Evolutionary conservation across 805 yeast genomes (phyloP), one percentile per base, ranked within the genome.

Genomic region (Myxozyma sirexii): DNA sequence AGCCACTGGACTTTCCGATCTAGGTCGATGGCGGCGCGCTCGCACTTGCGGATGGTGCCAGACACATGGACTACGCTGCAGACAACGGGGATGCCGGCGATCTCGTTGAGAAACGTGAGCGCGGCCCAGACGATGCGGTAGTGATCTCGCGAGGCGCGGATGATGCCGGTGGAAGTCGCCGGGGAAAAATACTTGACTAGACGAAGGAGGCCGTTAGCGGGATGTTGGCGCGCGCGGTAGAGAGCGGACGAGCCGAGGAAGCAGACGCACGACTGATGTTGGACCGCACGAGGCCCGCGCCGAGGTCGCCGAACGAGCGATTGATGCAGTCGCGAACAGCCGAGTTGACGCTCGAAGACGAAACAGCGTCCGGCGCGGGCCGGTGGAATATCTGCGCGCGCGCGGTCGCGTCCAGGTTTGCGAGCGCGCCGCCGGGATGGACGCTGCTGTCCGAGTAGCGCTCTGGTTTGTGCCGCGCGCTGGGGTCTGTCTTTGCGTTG

Each of bases 31-130:
- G 91, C 86, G 59, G 78, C 82, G 64, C 84, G 81, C 70, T 92
- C 96, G 64, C 96, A 83, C 39, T 64, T 64, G 27, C 85, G 86
- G 33, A 92, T 91, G 0, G 97, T 90, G 0, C 97, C 98, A 69
- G 96, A 86, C 0, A 89, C 84, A 58, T 86, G 87, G 3, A 81
- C 74, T 29, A 88, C 85, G 56, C 85, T 78, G 15, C 91, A 72
- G 10, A 87, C 79, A 3, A 84, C 81, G 0, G 72, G 73, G 5
- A 69, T 69, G 23, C 80, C 83, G 17, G 79, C 84, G 1, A 90
- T 68, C 29, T 75, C 74, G 41, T 77, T 77, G 4, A 77, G 66
- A 37, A 70, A 67, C 1, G 76, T 72, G 61, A 93, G 71, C 0
- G 96, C 89, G 0, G 87, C 89, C 58, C 89, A 76, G 0, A 90